Conservation (phyloP, 805 yeast genomes). For the Scheffersomyces amazonensis region DNA sequence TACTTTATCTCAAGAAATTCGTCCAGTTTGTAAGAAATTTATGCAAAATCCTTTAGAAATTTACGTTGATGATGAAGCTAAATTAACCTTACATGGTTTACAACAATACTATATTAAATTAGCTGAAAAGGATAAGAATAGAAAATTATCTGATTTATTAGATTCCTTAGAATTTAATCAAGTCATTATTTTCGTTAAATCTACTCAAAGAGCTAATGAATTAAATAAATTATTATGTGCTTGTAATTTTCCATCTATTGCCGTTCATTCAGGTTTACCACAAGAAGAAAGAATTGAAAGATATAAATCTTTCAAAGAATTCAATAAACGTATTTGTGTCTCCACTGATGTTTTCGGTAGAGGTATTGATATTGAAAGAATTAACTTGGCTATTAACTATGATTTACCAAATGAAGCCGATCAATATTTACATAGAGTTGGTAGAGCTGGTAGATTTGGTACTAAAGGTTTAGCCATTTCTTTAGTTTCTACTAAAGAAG, state of each 20-base stretch:
- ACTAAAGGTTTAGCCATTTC: constrained; percentile 97
- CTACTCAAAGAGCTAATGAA: constrained; percentile 88
- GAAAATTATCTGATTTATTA: constrained; percentile 85
- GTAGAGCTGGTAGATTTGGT: constrained; percentile 99
- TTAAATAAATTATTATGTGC: constrained; percentile 85
- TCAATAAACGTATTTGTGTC: constrained; percentile 97
- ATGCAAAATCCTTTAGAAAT: constrained; percentile 98
- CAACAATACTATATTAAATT: constrained; percentile 94
- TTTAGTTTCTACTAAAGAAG: constrained; percentile 80
- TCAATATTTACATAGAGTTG: constrained; percentile 98
- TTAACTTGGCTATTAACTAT: constrained; percentile 95
- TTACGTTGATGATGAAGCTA: constrained; percentile 96
- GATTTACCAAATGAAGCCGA: constrained; percentile 96
- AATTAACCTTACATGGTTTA: constrained; percentile 94
- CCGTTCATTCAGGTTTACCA: constrained; percentile 91
- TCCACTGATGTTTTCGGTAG: constrained; percentile 98
- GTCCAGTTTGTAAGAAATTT: constrained; percentile 96
- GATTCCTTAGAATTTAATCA: constrained; percentile 96
- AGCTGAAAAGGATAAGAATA: constrained; percentile 88
- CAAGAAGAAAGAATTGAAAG: constrained; percentile 98
- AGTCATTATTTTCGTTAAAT: constrained; percentile 93
- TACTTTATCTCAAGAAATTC: constrained; percentile 87
- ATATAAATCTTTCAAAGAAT: constrained; percentile 94
- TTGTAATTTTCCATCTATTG: constrained; percentile 95
- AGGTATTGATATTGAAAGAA: constrained; percentile 99